phyloP scores from a whole-genome alignment of 495 filamentous ascomycete species.

The Sabuloglossum arenarium region DNA sequence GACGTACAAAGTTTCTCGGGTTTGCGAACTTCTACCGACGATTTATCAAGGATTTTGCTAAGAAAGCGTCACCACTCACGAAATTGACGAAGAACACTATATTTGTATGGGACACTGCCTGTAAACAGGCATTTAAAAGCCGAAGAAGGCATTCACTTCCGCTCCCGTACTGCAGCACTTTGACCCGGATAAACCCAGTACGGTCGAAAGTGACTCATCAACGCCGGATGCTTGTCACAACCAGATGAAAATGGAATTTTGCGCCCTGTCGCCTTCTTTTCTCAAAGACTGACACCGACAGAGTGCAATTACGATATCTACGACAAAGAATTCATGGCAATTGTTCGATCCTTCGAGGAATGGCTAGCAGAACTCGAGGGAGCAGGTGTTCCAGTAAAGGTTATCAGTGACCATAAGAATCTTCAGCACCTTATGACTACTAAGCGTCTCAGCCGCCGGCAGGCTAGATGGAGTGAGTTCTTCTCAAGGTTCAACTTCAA shows the following conservation, averaged over 20 bases:
- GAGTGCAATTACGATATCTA: slow-evolving; percentile 13
- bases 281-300: slow-evolving; percentile 3
- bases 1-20: slow-evolving; percentile 14
- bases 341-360: slow-evolving; percentile 6
- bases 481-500: not conserved
- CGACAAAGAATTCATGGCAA: slow-evolving; percentile 11
- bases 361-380: slow-evolving; percentile 7
- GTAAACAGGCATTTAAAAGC: slow-evolving; percentile 7
- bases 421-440: slow-evolving; percentile 5
- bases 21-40: slow-evolving; percentile 19
- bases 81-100: not conserved
- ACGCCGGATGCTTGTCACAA: not conserved
- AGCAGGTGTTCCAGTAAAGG: not conserved
- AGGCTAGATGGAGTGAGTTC: not conserved
- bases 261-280: slow-evolving; percentile 7
- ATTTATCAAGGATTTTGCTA: slow-evolving; percentile 15
- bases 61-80: slow-evolving; percentile 7
- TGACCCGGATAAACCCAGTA: slow-evolving; percentile 1
- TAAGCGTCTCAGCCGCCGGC: not conserved
- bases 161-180: slow-evolving; percentile 7
- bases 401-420: slow-evolving; percentile 9
- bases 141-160: slow-evolving; percentile 4
- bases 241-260: slow-evolving; percentile 6
- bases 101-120: too few relatives aligned
- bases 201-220: slow-evolving; percentile 10